A percentile compares a stretch with the other conserved stretches of the same genome.
phyloP scores from a whole-genome alignment of 257 asterid species.

The Nicotiana paniculata region DNA sequence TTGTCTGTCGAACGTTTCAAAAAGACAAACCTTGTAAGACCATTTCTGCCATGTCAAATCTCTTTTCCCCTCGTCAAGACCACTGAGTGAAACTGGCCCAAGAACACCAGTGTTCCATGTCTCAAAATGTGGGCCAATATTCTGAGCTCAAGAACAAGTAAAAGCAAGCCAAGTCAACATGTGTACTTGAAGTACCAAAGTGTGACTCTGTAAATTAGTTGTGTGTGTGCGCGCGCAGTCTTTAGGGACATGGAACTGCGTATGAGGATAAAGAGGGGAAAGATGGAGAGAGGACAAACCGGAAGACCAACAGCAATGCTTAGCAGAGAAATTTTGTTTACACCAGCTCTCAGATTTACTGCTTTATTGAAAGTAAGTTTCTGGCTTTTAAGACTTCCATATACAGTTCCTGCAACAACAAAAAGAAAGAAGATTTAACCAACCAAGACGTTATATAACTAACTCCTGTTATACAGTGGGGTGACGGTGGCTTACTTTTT shows the following conservation, averaged over 20 bases:
- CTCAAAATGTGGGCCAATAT: slow-evolving; percentile 26
- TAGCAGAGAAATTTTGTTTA: slow-evolving; percentile 21
- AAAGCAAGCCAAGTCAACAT: neutral
- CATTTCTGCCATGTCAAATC: slow-evolving; percentile 97
- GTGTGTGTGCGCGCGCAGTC: neutral
- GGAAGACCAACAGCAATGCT: slow-evolving; percentile 29
- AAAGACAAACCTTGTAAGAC: slow-evolving; percentile 65
- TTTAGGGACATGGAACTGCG: neutral
- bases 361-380: slow-evolving; percentile 18
- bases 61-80: slow-evolving; percentile 84
- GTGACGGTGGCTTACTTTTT: neutral
- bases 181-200: neutral
- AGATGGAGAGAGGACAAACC: slow-evolving; percentile 18
- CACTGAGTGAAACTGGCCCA: slow-evolving; percentile 90
- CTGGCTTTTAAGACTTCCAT: slow-evolving; percentile 19
- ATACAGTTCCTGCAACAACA: slow-evolving; percentile 16
- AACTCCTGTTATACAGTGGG: neutral
- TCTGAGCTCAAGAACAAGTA: neutral
- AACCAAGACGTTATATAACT: neutral
- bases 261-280: neutral
- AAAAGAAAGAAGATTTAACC: neutral
- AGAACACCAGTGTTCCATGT: slow-evolving; percentile 61
- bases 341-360: slow-evolving; percentile 19
- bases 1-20: neutral
- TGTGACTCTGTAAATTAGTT: neutral